These are phyloP conservation scores for Euphorbia tirucalli DNA, from an alignment of 345 rosid genomes.

Conservation along the genomic window DNA sequence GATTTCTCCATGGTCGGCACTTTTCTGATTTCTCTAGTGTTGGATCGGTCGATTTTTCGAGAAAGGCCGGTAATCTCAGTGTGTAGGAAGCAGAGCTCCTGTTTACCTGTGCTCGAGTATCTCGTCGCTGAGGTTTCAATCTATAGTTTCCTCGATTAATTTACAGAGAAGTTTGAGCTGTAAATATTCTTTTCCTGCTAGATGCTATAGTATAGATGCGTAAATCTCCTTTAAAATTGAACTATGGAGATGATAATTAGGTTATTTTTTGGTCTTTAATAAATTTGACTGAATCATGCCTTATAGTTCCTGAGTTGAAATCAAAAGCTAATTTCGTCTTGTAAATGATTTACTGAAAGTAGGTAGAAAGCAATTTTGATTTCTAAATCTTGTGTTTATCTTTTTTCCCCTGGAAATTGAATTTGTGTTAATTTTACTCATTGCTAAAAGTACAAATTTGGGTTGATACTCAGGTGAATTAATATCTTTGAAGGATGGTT, in stretches of 20 bases:
- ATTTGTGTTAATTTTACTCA: neutral
- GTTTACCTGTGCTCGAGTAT: conserved; percentile 46
- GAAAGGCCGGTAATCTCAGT: conserved; percentile 42
- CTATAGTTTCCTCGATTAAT: neutral
- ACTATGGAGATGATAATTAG: neutral
- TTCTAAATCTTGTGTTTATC: neutral
- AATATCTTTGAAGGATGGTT: too few species aligned
- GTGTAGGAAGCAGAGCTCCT: conserved; percentile 38
- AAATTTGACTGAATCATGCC: neutral
- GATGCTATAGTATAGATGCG: neutral
- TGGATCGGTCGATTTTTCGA: conserved; percentile 39
- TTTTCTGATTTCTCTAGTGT: too few species aligned
- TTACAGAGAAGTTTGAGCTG: neutral
- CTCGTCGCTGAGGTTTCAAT: conserved; percentile 37
- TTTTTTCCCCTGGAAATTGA: neutral
- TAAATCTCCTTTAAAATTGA: neutral
- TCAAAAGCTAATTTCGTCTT: too few species aligned
- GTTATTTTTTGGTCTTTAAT: neutral
- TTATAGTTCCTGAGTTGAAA: neutral
- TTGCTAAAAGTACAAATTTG: neutral
- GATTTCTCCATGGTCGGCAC: too few species aligned
- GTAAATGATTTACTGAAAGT: too few species aligned
- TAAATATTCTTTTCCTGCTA: neutral
- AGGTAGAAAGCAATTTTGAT: neutral
- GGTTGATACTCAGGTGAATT: too few species aligned